Evolutionary conservation across 2,329 filamentous ascomycete species (phyloP), one percentile per base, ranked within the genome.

Genomic region (Nemania sp.): DNA sequence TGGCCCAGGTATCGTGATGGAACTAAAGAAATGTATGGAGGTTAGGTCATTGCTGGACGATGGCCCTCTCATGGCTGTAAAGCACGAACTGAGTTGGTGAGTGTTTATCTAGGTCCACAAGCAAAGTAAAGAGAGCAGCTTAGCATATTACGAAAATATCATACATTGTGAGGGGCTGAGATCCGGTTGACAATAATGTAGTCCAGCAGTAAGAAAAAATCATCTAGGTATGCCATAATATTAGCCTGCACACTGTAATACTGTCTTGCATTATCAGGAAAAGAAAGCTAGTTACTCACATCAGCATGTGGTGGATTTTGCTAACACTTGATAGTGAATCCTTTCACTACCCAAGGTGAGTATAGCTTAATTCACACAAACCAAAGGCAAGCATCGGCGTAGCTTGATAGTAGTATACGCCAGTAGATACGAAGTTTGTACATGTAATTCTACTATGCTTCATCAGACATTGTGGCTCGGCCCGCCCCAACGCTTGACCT

Each of bases 241-340:
- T 20, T 45, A 45, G 42, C 25, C 11, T 6, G 21, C 5, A 12
- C 20, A 45, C 42, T 5, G 15, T 20, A 45, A 25, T 45, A 45
- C 20, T 20, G 25, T 45, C 42, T 45, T 45, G 20, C 25, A 45
- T 45, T 45, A 45, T 45, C 25, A 25, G 42, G 42, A 5, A 45
- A 25, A 25, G 10, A 20, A 45, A 18, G 42, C 42, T 45, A 45
- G 42, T 45, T 15, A 45, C 42, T 43, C 42, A 45, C 20, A 20
- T 45, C 18, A 43, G 42, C 42, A 45, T 20, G 20, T 45, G 42
- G 42, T 45, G 52, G 29, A 49, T 17, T 55, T 39, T 32, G 32
- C 18, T 59, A 39, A 51, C 20, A 29, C 35, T 45, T 40, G 51
- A 54, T 35, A 46, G 32, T 12, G 40, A 37, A 60, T 56, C 46